These are phyloP conservation scores for Mortierella sp. DNA, from an alignment of 371 early-diverging fungal species.

Conservation along the genomic window DNA sequence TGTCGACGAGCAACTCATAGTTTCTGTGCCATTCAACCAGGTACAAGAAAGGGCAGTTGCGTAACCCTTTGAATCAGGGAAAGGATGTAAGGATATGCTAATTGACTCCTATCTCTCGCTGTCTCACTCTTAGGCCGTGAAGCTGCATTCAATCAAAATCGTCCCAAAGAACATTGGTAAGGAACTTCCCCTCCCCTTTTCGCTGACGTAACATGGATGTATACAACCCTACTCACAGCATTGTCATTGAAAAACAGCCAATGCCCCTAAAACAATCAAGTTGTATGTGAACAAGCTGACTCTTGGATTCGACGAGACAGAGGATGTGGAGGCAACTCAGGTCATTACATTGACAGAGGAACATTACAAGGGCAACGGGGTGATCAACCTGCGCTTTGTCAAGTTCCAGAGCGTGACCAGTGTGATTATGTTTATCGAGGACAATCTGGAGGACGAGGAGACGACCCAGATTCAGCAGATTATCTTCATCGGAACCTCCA, in stretches of 20 bases:
- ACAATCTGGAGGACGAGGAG: constrained; percentile 87
- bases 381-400: constrained; percentile 88
- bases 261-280: constrained; percentile 89
- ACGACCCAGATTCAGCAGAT: constrained; percentile 83
- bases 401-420: constrained; percentile 89
- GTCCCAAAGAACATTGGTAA: constrained; percentile 65
- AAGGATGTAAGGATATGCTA: too few relatives aligned
- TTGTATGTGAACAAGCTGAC: constrained; percentile 83
- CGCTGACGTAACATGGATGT: too few relatives aligned
- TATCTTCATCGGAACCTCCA: constrained; percentile 79
- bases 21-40: constrained; percentile 90
- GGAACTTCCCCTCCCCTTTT: too few relatives aligned
- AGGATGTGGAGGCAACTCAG: constrained; percentile 80
- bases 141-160: constrained; percentile 89
- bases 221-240: too few relatives aligned
- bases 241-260: constrained; percentile 63
- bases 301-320: constrained; percentile 90
- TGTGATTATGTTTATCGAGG: constrained; percentile 79
- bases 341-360: constrained; percentile 71
- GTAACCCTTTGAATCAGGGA: too few relatives aligned
- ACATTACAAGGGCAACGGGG: constrained; percentile 72
- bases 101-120: constrained; percentile 5
- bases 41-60: constrained; percentile 12
- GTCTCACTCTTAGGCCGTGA: constrained; percentile 65
- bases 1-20: constrained; percentile 93